Base-by-base conservation (phyloP, 2,329 filamentous ascomycete species). In the Aspergillus ibericus region DNA sequence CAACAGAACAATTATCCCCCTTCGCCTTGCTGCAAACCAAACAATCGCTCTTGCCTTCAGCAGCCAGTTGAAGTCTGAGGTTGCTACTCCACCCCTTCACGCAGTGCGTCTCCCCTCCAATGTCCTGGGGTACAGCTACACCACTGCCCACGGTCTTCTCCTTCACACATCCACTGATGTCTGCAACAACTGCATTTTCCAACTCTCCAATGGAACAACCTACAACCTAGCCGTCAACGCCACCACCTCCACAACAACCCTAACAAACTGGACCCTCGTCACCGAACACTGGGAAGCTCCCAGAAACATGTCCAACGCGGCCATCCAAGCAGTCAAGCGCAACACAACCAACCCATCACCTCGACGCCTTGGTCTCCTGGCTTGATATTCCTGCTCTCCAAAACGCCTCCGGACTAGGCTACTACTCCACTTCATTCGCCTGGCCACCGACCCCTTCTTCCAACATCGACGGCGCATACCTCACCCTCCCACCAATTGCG, bases 311-410 rank as follows among this genome's bases (percentile, higher is more conserved):
- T 63, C 59, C 4, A 56, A 70, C 38, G 64, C 56, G 1, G 40
- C 58, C 4, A 59, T 58, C 13, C 60, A 62, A 16, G 61, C 65
- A 5, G 38, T 25, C 10, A 65, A 64, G 29, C 60, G 55, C 12
- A 69, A 68, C 38, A 64, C 66, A 13, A 68, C 66, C 66, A 13
- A 68, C 66, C 15, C 64, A 68, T 46, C 51, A 60, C 0, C 58
- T 68, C 5, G 20, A 55, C 7, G 55, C 53, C 1, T 56, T 69
- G 1, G 22, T 63, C 4, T 64, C 63, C 3, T 69, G 64, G 66
- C 55, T 54, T 1, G 55, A 65, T 8, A 69, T 68, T 8, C 51
- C 58, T 2, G 53, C 40, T 4, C 46, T 67, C 18, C 46, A 44
- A 10, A 69, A 70, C 20, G 47, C 58, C 2, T 66, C 60, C 1